Base-by-base conservation (phyloP, 345 rosid genomes). In the Mangifera indica region DNA sequence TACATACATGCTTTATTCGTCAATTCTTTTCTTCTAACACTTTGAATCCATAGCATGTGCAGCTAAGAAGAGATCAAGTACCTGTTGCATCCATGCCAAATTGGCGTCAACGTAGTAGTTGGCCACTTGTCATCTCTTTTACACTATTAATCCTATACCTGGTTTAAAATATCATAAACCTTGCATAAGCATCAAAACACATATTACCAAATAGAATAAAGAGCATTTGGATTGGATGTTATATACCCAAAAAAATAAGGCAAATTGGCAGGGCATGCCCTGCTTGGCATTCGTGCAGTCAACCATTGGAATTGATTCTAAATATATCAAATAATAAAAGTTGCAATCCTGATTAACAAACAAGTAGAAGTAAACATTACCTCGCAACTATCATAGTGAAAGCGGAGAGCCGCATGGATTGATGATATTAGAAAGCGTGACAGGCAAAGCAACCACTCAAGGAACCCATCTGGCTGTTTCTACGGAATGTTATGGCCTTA, bases 401-500 rank as follows among this genome's bases (percentile, higher is more conserved):
- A 53, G 49, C 29, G 25, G 26, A 18, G 69, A 48, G 60, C 61
- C 56, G 51, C 48, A 17, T 63, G 66, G 76, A 77, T 54, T 66
- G 55, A 29, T 15, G 56, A 74, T 60, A 57, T 81, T 79, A 94
- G 84, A 90, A 87, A 60, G 88, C 87, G 78, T 87, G 90, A 80
- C 98, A 94, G 58, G 92, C 84, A 72, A 94, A 94, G 79, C 98
- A 94, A 72, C 96, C 93, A 74, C 93, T 87, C 75, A 94, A 79
- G 22, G 97, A 86, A 76, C 88, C 74, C 51, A 85, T 85, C 60
- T 86, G 95, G 71, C 88, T 76, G 54, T 86, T 84, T 83, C 83
- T 79, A 55, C 77, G 74, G 66, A 86, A 81, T 45, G 87, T 76
- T 77, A 84, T 24, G 53, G 81, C 76, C 83, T 79, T 82, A 44